Percentiles rank a stretch among this genome's conserved stretches.
These are phyloP conservation scores for Truncatella angustata DNA, from an alignment of 2,329 filamentous ascomycete genomes.

Conservation along the genomic window DNA sequence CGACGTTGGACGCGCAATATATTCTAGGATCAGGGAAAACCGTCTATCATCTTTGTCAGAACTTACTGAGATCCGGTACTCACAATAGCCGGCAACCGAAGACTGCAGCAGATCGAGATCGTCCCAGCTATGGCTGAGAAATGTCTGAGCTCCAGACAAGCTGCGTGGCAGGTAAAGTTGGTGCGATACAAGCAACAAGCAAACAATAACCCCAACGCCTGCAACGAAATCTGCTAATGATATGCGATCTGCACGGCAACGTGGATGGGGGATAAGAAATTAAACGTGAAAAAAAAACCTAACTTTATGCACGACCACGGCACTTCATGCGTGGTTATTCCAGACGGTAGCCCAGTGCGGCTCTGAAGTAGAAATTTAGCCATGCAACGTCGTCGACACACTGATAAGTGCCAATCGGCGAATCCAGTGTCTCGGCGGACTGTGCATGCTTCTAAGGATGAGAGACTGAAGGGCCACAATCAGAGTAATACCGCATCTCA, in stretches of 20 bases:
- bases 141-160: background rate
- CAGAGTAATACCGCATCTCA: background rate
- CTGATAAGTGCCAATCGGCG: too few relatives aligned
- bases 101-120: background rate
- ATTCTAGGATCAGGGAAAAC: background rate
- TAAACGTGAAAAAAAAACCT: too few relatives aligned
- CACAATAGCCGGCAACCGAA: background rate
- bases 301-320: too few relatives aligned
- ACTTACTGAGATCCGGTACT: background rate
- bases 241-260: too few relatives aligned
- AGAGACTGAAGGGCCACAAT: background rate
- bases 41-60: background rate
- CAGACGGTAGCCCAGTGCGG: background rate
- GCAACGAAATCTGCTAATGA: too few relatives aligned
- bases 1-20: too few relatives aligned
- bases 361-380: slow-evolving; percentile 2
- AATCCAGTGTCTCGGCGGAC: background rate
- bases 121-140: background rate
- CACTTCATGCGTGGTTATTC: too few relatives aligned
- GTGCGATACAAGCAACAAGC: background rate
- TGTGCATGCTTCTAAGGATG: background rate
- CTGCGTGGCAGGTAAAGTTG: background rate
- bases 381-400: too few relatives aligned
- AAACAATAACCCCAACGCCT: background rate
- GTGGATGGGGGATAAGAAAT: too few relatives aligned